A percentile compares a stretch with the other conserved stretches of the same genome.
These are phyloP conservation scores for Arthrobotrys conoides DNA, from an alignment of 2,329 filamentous ascomycete genomes.

Conservation along the genomic window DNA sequence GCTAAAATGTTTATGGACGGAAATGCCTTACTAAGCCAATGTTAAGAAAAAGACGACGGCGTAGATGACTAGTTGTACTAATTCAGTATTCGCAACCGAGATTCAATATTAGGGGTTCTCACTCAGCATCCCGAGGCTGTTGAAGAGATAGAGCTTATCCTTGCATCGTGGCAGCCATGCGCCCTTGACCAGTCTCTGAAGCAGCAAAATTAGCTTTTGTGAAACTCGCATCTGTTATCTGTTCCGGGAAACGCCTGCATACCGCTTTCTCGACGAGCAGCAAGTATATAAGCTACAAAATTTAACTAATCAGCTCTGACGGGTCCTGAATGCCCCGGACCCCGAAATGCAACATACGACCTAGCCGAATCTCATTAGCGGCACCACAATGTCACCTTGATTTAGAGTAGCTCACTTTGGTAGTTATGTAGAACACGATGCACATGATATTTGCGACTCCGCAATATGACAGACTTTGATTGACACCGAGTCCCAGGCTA, in stretches of 20 bases:
- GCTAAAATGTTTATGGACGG: background rate
- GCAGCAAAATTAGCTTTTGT: background rate
- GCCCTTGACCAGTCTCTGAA: constrained; percentile 67
- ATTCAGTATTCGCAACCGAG: background rate
- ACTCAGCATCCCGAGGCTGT: constrained; percentile 73
- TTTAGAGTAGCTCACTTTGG: constrained; percentile 70
- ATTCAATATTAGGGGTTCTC: constrained; percentile 1
- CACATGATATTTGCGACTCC: constrained; percentile 74
- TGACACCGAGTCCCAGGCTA: constrained; percentile 72
- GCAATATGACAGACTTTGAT: constrained; percentile 70
- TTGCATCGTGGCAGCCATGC: constrained; percentile 69
- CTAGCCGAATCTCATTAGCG: constrained; percentile 17
- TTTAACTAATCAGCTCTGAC: constrained; percentile 4
- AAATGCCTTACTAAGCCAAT: constrained; percentile 72
- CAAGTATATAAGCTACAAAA: constrained; percentile 72
- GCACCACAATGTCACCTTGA: background rate
- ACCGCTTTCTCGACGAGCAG: constrained; percentile 76
- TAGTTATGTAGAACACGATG: constrained; percentile 74
- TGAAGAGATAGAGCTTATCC: constrained; percentile 74
- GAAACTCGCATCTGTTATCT: background rate
- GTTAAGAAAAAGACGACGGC: constrained; percentile 71
- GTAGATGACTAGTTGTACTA: constrained; percentile 52
- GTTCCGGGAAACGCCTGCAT: constrained; percentile 35
- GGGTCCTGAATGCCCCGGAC: constrained; percentile 38
- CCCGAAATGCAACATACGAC: constrained; percentile 51